phyloP scores from a whole-genome alignment of 331 rosid genomes.

The Malus hybrid region DNA sequence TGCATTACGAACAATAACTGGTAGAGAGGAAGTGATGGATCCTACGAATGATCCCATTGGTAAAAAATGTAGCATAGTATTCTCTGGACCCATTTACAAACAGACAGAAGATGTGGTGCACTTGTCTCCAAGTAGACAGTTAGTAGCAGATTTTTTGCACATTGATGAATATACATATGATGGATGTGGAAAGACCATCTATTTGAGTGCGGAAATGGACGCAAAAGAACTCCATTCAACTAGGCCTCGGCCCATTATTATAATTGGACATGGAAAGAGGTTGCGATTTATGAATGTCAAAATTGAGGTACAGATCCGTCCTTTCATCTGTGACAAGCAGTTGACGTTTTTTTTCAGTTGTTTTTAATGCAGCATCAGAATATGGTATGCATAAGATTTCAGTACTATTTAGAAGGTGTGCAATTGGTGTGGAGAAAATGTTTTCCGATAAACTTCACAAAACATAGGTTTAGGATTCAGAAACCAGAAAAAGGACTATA shows the following conservation, averaged over 20 bases:
- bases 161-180: slow-evolving; percentile 80
- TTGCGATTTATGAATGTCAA: slow-evolving; percentile 86
- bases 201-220: slow-evolving; percentile 59
- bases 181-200: slow-evolving; percentile 84
- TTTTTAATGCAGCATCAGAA: not conserved
- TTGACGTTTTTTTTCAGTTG: not conserved
- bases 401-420: not conserved
- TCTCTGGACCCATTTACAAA: slow-evolving; percentile 55
- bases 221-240: slow-evolving; percentile 41
- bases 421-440: not conserved
- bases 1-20: slow-evolving; percentile 76
- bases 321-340: not conserved
- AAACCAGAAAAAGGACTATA: not conserved
- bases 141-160: slow-evolving; percentile 65
- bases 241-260: slow-evolving; percentile 64
- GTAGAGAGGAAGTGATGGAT: slow-evolving; percentile 90
- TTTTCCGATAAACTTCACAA: not conserved
- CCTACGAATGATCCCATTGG: slow-evolving; percentile 78
- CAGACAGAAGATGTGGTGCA: slow-evolving; percentile 79
- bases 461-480: not conserved
- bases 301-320: slow-evolving; percentile 62
- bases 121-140: slow-evolving; percentile 73
- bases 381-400: not conserved
- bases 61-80: slow-evolving; percentile 48
- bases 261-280: slow-evolving; percentile 78